These are phyloP conservation scores for Podaxis mareebaensis DNA, from an alignment of 768 basidiomycete genomes.

Conservation along the genomic window DNA sequence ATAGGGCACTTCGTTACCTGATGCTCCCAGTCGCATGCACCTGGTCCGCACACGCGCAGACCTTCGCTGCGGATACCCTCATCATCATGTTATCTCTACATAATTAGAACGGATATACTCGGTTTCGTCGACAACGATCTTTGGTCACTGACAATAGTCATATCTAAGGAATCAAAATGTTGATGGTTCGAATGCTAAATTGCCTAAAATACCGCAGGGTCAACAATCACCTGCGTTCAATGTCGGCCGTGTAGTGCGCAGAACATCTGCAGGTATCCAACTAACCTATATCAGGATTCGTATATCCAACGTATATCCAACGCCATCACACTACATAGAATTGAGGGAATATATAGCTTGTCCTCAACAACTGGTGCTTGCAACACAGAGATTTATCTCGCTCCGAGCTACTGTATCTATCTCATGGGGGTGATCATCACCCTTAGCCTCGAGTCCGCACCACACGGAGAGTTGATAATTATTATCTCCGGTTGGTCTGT, in stretches of 20 bases:
- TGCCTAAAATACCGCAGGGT: background rate
- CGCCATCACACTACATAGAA: no score
- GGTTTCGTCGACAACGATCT: background rate
- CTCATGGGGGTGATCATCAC: background rate
- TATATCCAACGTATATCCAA: no score
- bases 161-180: background rate
- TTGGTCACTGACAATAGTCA: background rate
- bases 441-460: background rate
- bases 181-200: background rate
- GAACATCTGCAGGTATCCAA: no score
- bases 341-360: no score
- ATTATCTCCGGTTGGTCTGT: constrained; percentile 7
- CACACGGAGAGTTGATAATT: constrained; percentile 6
- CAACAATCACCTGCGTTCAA: background rate
- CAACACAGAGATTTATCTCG: no score
- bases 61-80: background rate
- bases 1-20: background rate
- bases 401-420: no score
- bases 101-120: constrained; percentile 1
- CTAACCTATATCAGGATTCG: no score
- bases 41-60: background rate
- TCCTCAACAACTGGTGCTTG: no score
- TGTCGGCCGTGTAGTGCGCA: no score
- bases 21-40: background rate
- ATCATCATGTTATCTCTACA: constrained; percentile 5